phyloP scores from a whole-genome alignment of 2,329 filamentous ascomycete genomes.

The Claviceps capensis region DNA sequence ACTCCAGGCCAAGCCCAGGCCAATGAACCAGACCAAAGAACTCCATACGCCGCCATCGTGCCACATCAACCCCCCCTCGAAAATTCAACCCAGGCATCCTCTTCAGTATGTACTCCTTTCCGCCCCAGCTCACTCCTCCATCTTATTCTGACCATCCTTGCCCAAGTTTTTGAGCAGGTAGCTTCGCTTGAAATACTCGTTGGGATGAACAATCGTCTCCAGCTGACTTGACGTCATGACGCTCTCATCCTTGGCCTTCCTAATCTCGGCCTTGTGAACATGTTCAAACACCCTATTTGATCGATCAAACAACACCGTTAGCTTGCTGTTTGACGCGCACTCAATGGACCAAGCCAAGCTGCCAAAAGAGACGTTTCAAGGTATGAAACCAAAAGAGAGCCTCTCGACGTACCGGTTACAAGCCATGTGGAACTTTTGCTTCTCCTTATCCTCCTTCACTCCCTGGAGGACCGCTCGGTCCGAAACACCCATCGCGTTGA shows the following conservation, averaged over 20 bases:
- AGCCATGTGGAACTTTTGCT: constrained; percentile 82
- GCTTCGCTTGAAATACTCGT: constrained; percentile 94
- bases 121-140: constrained; percentile 32
- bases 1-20: too few species aligned
- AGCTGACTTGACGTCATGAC: constrained; percentile 61
- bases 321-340: too few species aligned
- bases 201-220: constrained; percentile 93
- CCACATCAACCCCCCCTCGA: not conserved
- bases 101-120: too few species aligned
- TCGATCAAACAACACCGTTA: not conserved
- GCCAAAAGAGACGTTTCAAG: not conserved
- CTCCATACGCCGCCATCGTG: not conserved
- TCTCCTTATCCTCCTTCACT: constrained; percentile 79
- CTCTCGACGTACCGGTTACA: constrained; percentile 61
- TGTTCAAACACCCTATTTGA: constrained; percentile 65
- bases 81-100: not conserved
- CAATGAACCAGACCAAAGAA: not conserved
- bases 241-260: constrained; percentile 60
- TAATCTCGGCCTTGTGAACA: constrained; percentile 66
- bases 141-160: constrained; percentile 40
- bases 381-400: not conserved
- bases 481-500: constrained; percentile 66
- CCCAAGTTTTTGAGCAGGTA: constrained; percentile 74
- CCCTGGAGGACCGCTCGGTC: constrained; percentile 67
- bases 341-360: too few species aligned